These are phyloP conservation scores for Emergomyces pasteurianus DNA, from an alignment of 2,329 filamentous ascomycete species.

Conservation along the genomic window DNA sequence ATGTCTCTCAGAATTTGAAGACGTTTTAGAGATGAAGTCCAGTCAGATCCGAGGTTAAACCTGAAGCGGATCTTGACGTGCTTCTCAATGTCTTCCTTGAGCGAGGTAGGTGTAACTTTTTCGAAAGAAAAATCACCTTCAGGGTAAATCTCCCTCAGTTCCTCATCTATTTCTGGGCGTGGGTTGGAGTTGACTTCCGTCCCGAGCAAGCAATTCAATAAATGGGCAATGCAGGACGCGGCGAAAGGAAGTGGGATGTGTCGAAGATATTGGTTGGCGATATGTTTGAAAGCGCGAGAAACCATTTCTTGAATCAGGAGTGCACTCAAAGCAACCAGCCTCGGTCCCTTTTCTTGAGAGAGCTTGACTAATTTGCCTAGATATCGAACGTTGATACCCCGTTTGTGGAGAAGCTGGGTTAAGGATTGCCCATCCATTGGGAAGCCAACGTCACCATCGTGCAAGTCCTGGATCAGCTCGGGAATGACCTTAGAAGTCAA, in stretches of 20 bases:
- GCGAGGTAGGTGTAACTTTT: slow-evolving; percentile 58
- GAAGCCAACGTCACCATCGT: slow-evolving; percentile 88
- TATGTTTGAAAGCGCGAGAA: slow-evolving; percentile 89
- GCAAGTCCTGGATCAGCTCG: slow-evolving; percentile 73
- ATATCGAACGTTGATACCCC: slow-evolving; percentile 93
- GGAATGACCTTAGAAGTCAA: slow-evolving; percentile 68
- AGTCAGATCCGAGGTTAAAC: slow-evolving; percentile 56
- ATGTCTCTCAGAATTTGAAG: slow-evolving; percentile 83
- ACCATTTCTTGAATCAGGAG: slow-evolving; percentile 87
- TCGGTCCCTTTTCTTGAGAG: slow-evolving; percentile 53
- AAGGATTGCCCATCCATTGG: slow-evolving; percentile 97
- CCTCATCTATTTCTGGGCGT: slow-evolving; percentile 61
- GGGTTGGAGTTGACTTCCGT: slow-evolving; percentile 64
- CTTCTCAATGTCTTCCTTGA: slow-evolving; percentile 57
- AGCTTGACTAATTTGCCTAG: slow-evolving; percentile 71
- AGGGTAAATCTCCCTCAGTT: slow-evolving; percentile 62
- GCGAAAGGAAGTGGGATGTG: slow-evolving; percentile 68
- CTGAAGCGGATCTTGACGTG: slow-evolving; percentile 66
- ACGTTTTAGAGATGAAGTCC: slow-evolving; percentile 56
- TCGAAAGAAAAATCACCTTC: slow-evolving; percentile 76
- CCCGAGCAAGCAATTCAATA: slow-evolving; percentile 89
- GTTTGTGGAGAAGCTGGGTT: slow-evolving; percentile 80
- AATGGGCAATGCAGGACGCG: slow-evolving; percentile 67
- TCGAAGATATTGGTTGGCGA: slow-evolving; percentile 66
- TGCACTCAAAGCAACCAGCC: slow-evolving; percentile 63